Evolutionary conservation across 1,139 yeast species (phyloP).

Genomic region (Lodderomyces orthopsilosis): DNA sequence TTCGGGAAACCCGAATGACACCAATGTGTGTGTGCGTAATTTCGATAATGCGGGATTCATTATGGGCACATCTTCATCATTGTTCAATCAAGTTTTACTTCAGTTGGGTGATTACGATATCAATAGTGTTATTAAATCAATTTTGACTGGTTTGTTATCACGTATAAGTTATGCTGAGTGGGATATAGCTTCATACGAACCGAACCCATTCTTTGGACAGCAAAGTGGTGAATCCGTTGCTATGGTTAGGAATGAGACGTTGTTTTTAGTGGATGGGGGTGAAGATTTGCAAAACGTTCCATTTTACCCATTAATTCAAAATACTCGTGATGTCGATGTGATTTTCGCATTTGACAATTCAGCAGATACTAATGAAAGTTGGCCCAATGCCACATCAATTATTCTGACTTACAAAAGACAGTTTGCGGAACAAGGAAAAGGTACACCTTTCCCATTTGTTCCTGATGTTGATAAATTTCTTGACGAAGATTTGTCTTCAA

Average conservation of each 20-base stretch:
- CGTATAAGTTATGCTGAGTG: conserved; percentile 25
- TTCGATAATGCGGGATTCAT: conserved; percentile 46
- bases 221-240: conserved; percentile 20
- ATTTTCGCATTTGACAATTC: conserved; percentile 82
- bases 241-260: conserved; percentile 35
- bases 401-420: conserved; percentile 53
- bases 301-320: conserved; percentile 69
- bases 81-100: conserved; percentile 38
- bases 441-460: conserved; percentile 41
- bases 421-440: conserved; percentile 39
- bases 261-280: conserved; percentile 85
- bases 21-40: conserved; percentile 30
- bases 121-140: conserved; percentile 24
- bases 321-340: conserved; percentile 69
- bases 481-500: conserved; percentile 24
- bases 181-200: conserved; percentile 41
- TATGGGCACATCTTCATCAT: conserved; percentile 45
- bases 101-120: conserved; percentile 22
- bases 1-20: conserved; percentile 24
- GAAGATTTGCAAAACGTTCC: conserved; percentile 82
- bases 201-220: conserved; percentile 39
- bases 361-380: conserved; percentile 64
- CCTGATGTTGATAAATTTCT: conserved; percentile 32
- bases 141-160: conserved; percentile 18
- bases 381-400: conserved; percentile 81